These are phyloP conservation scores for Mycena olivaceomarginata DNA, from an alignment of 768 basidiomycete species.

Conservation along the genomic window DNA sequence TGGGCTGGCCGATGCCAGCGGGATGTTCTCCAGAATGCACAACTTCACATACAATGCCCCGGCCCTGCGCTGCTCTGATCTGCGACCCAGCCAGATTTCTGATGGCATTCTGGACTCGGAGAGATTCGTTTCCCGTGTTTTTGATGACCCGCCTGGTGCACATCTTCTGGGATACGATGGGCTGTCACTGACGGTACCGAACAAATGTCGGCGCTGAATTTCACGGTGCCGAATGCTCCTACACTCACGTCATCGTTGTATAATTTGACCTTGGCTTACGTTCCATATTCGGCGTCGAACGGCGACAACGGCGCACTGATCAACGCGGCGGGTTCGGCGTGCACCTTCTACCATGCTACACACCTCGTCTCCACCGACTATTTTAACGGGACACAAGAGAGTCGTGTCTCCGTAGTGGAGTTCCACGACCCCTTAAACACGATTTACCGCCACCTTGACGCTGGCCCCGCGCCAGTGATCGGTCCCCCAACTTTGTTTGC, in stretches of 20 bases:
- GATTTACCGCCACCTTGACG: neutral
- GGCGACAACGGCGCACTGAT: neutral
- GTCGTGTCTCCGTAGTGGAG: slow-evolving; percentile 10
- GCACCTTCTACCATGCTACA: slow-evolving; percentile 27
- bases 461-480: neutral
- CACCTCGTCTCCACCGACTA: slow-evolving; percentile 15
- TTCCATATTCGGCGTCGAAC: slow-evolving; percentile 19
- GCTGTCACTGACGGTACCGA: no score
- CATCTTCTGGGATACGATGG: no score
- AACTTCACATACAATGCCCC: slow-evolving; percentile 27
- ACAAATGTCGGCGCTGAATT: no score
- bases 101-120: neutral
- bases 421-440: slow-evolving; percentile 10
- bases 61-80: neutral
- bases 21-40: slow-evolving; percentile 33
- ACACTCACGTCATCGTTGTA: neutral
- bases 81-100: slow-evolving; percentile 12
- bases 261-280: slow-evolving; percentile 22
- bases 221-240: no score
- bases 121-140: slow-evolving; percentile 9
- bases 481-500: no score
- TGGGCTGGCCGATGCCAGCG: slow-evolving; percentile 32
- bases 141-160: slow-evolving; percentile 20
- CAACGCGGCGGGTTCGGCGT: slow-evolving; percentile 24
- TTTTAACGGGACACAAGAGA: slow-evolving; percentile 31